Evolutionary conservation across 2,329 filamentous ascomycete genomes (phyloP), one percentile per base, ranked within the genome.

Genomic region (Cryphonectria naterciae): DNA sequence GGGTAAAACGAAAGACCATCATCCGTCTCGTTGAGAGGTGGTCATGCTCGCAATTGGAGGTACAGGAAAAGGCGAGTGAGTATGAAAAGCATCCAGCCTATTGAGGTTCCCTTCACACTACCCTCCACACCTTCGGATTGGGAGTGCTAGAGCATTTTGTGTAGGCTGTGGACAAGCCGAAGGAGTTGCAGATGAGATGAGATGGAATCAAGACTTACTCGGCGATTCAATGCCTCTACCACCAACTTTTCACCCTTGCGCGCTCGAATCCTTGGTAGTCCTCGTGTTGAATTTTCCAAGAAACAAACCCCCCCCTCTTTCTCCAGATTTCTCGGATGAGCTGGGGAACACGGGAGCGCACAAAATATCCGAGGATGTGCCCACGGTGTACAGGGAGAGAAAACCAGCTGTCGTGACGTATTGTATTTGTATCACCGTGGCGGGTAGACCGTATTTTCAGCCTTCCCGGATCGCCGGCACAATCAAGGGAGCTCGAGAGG

Each of bases 151-250:
- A 25, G 19, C 7, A 61, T 39, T 65, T 58, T 49, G n/a, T 28
- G 52, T 60, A 32, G 32, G 28, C 17, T n/a, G 17, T 35, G 35
- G 17, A n/a, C 58, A 19, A 61, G 22, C 46, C n/a, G 46, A 49
- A 49, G 58, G 22, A 10, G 32, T 32, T n/a, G 58, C 35, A 56
- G 46, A 17, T 25, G 19, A 22, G 46, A 39, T 37, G 37, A 58
- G 22, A n/a, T 5, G 22, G 46, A 19, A n/a, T 49, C 46, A 49
- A 39, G 13, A 67, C 65, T 52, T 67, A 67, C 65, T 58, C n/a
- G 35, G 43, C 52, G 10, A 32, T 19, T n/a, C 15, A 19, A 61
- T 25, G 35, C 19, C 19, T 61, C 32, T 39, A 4, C 17, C 10
- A 37, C 58, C 32, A 13, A 39, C 19, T 37, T n/a, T 13, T 19